A percentile compares a stretch with the other conserved stretches of the same genome.
Conservation (phyloP, 768 basidiomycete genomes). For the Tylopilus sp. region DNA sequence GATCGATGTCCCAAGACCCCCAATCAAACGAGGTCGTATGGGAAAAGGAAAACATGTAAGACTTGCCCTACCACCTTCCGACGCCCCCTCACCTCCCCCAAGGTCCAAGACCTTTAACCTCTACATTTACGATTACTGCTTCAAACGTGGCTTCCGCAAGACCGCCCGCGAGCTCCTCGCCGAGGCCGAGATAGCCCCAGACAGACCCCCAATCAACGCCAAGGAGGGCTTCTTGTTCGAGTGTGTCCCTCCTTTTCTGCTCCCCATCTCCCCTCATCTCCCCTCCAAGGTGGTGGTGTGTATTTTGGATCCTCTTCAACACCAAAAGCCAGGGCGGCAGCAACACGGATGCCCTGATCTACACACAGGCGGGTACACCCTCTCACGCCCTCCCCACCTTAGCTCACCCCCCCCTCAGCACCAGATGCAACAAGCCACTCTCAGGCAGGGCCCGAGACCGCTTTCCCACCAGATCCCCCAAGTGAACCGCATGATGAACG, state of each 20-base stretch:
- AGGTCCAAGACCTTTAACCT: conserved; percentile 68
- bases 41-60: no score
- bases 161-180: conserved; percentile 63
- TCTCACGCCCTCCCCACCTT: conserved; percentile 9
- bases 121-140: conserved; percentile 84
- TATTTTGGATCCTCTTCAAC: conserved; percentile 83
- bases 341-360: conserved; percentile 68
- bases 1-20: conserved; percentile 18
- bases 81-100: conserved; percentile 4
- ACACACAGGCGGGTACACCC: conserved; percentile 55
- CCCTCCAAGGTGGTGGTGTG: conserved; percentile 74
- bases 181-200: conserved; percentile 64
- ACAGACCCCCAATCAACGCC: conserved; percentile 77
- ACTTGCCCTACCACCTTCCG: not conserved
- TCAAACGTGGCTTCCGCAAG: conserved; percentile 72
- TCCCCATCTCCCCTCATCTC: not conserved
- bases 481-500: conserved; percentile 32
- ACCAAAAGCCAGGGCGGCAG: conserved; percentile 68
- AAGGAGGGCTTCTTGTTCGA: conserved; percentile 82
- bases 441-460: conserved; percentile 32
- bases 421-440: conserved; percentile 32
- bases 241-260: conserved; percentile 38
- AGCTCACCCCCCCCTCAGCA: conserved; percentile 25
- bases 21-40: no score
- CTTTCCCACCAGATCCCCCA: conserved; percentile 26